phyloP scores from a whole-genome alignment of 2,329 filamentous ascomycete species.

The Fusarium mexicanum region DNA sequence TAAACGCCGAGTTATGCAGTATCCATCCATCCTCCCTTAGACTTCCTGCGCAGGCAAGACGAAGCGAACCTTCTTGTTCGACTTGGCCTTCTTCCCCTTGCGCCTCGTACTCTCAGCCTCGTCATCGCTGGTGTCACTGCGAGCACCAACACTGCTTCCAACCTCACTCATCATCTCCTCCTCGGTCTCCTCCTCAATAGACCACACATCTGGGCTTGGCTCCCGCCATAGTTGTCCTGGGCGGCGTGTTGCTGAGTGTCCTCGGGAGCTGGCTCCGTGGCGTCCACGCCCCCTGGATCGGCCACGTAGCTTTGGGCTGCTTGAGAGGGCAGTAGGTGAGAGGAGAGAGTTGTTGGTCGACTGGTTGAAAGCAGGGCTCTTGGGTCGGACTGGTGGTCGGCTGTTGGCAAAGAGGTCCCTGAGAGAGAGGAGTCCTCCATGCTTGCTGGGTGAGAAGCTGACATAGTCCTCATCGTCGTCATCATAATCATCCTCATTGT shows the following conservation, averaged over 20 bases:
- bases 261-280: conserved; percentile 40
- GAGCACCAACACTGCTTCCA: conserved; percentile 45
- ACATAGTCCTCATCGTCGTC: conserved; percentile 63
- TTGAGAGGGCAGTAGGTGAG: conserved; percentile 39
- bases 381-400: conserved; percentile 43
- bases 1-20: conserved; percentile 41
- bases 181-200: conserved; percentile 68
- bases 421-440: conserved; percentile 53
- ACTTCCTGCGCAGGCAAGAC: conserved; percentile 58
- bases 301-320: conserved; percentile 44
- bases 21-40: conserved; percentile 2
- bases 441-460: conserved; percentile 55
- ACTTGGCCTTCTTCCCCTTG: conserved; percentile 54
- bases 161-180: conserved; percentile 60
- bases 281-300: conserved; percentile 45
- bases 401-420: conserved; percentile 55
- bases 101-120: conserved; percentile 20
- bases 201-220: conserved; percentile 68
- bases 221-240: conserved; percentile 62
- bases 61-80: conserved; percentile 66
- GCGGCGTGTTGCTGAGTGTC: conserved; percentile 47
- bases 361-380: conserved; percentile 47
- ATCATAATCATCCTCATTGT: conserved; percentile 59
- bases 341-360: conserved; percentile 43
- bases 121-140: conserved; percentile 46